Conservation (phyloP, 371 early-diverging fungal species). For the Polyrhizophydium stewartii region DNA sequence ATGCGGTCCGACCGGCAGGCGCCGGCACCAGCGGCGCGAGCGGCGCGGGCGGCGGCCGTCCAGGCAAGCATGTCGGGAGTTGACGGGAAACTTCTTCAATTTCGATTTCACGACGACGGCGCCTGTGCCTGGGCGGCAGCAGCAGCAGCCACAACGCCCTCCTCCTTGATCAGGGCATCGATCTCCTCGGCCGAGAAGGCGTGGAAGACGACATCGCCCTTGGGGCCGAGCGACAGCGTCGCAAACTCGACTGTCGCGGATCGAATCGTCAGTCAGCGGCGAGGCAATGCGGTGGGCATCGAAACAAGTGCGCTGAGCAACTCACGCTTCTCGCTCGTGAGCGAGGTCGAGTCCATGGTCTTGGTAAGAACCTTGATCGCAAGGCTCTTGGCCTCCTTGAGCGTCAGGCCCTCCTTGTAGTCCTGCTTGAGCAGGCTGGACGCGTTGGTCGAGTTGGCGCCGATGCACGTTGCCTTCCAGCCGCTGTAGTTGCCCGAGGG, state of each 20-base stretch:
- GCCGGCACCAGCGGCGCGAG: too few species aligned
- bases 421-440: slow-evolving; percentile 92
- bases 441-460: slow-evolving; percentile 89
- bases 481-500: slow-evolving; percentile 98
- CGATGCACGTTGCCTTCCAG: slow-evolving; percentile 98
- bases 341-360: slow-evolving; percentile 89
- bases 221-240: slow-evolving; percentile 54
- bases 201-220: slow-evolving; percentile 55
- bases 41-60: too few species aligned
- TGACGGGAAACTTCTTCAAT: too few species aligned
- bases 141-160: slow-evolving; percentile 17
- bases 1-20: too few species aligned
- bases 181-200: slow-evolving; percentile 69
- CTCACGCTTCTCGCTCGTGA: slow-evolving; percentile 87
- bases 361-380: slow-evolving; percentile 92
- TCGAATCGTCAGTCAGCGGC: background rate
- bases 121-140: too few species aligned
- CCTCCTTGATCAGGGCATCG: slow-evolving; percentile 70
- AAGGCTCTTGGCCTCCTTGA: slow-evolving; percentile 83
- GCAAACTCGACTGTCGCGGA: slow-evolving; percentile 72
- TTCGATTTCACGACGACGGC: too few species aligned
- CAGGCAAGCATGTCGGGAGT: too few species aligned
- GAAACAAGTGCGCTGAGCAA: slow-evolving; percentile 4
- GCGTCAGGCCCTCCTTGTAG: slow-evolving; percentile 74
- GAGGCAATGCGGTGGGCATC: background rate